These are phyloP conservation scores for Chaetomiaceae sp. DNA, from an alignment of 2,329 filamentous ascomycete genomes.

Conservation along the genomic window DNA sequence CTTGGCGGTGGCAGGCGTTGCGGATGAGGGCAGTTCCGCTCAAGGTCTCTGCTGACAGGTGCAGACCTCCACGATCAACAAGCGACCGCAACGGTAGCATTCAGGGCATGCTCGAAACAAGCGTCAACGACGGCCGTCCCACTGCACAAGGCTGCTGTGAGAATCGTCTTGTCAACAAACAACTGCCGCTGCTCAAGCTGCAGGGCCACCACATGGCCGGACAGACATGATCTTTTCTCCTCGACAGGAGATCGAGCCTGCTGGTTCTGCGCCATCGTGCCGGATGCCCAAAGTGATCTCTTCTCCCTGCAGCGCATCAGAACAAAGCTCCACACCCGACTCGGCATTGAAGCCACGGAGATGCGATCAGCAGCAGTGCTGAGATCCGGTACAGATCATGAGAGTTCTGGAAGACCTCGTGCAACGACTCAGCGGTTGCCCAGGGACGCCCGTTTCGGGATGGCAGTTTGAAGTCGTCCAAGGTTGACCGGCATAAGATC, in stretches of 20 bases:
- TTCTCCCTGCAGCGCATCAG: constrained; percentile 23
- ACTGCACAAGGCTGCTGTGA: neutral
- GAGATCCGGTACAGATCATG: constrained; percentile 16
- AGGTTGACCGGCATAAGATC: constrained; percentile 44
- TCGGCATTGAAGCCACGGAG: constrained; percentile 10
- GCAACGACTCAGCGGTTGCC: neutral
- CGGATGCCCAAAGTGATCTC: neutral
- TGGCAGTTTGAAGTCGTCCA: constrained; percentile 26
- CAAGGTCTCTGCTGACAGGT: neutral
- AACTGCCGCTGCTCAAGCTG: neutral
- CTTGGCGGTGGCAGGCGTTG: neutral
- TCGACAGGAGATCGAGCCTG: neutral
- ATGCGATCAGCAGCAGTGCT: constrained; percentile 15
- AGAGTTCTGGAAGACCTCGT: constrained; percentile 4
- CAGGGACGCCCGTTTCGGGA: constrained; percentile 25
- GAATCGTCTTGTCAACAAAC: neutral
- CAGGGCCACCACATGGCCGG: neutral
- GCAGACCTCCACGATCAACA: neutral
- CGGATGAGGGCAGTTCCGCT: neutral
- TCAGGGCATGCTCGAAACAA: constrained; percentile 15
- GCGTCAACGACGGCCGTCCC: constrained; percentile 3
- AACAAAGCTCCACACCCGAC: constrained; percentile 15
- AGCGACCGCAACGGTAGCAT: constrained; percentile 23
- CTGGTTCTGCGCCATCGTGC: neutral
- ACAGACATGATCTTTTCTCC: neutral